phyloP scores from a whole-genome alignment of 495 filamentous ascomycete genomes.

The Talaromyces trachyspermus region DNA sequence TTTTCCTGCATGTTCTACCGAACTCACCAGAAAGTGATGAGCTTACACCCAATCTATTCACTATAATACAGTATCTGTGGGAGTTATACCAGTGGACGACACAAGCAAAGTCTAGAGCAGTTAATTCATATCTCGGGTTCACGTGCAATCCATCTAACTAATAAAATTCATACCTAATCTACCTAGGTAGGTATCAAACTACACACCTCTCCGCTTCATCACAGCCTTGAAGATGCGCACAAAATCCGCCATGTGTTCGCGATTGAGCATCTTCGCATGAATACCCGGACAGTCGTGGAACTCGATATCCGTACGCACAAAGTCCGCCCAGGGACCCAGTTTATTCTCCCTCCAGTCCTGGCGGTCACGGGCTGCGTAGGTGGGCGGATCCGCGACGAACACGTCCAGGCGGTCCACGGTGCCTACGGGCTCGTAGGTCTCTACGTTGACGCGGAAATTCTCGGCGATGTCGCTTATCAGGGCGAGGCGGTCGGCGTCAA shows the following conservation, averaged over 20 bases:
- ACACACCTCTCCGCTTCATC: too few species aligned
- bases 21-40: too few species aligned
- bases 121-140: too few species aligned
- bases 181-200: too few species aligned
- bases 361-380: slow-evolving; percentile 18
- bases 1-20: too few species aligned
- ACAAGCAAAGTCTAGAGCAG: too few species aligned
- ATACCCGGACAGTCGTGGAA: slow-evolving; percentile 29
- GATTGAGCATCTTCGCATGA: slow-evolving; percentile 16
- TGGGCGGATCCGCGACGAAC: slow-evolving; percentile 33
- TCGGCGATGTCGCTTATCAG: background rate
- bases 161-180: too few species aligned
- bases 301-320: slow-evolving; percentile 13
- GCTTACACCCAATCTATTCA: too few species aligned
- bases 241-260: background rate
- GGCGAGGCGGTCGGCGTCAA: background rate
- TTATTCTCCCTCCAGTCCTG: slow-evolving; percentile 31
- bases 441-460: slow-evolving; percentile 32
- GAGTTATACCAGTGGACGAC: too few species aligned
- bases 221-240: too few species aligned
- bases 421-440: slow-evolving; percentile 35
- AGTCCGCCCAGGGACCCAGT: slow-evolving; percentile 28
- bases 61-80: too few species aligned
- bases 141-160: too few species aligned
- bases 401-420: slow-evolving; percentile 33